phyloP scores from a whole-genome alignment of 495 filamentous ascomycete genomes.

The Cenococcum geophilum region DNA sequence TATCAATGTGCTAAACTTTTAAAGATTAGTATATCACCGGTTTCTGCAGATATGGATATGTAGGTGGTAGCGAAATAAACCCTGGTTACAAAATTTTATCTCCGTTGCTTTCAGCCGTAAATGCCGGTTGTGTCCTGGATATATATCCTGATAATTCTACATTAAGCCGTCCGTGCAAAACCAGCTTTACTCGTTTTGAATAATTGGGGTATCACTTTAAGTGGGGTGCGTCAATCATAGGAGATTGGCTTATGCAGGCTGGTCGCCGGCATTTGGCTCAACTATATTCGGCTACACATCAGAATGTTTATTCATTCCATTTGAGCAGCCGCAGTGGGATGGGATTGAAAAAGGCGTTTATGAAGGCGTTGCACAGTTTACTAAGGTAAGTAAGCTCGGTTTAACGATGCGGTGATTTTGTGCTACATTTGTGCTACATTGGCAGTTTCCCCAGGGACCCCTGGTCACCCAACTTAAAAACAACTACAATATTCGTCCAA shows the following conservation, averaged over 20 bases:
- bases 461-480: too few relatives aligned
- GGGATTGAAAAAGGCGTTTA: constrained; percentile 20
- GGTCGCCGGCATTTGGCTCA: constrained; percentile 20
- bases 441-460: too few relatives aligned
- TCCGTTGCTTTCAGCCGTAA: not conserved
- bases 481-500: too few relatives aligned
- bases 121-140: not conserved
- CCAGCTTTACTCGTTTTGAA: constrained; percentile 14
- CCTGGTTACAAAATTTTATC: not conserved
- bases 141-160: not conserved
- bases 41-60: too few relatives aligned
- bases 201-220: constrained; percentile 32
- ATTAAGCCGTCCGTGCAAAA: not conserved
- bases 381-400: constrained; percentile 4
- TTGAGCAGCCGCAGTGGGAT: constrained; percentile 29
- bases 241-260: constrained; percentile 26
- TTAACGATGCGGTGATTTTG: too few relatives aligned
- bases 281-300: not conserved
- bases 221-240: constrained; percentile 28
- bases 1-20: too few relatives aligned
- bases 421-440: too few relatives aligned
- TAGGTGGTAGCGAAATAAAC: too few relatives aligned
- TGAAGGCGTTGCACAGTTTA: constrained; percentile 4
- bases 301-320: constrained; percentile 22
- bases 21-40: too few relatives aligned